Evolutionary conservation across 345 rosid species (phyloP).

Genomic region (Abelmoschus esculentus): DNA sequence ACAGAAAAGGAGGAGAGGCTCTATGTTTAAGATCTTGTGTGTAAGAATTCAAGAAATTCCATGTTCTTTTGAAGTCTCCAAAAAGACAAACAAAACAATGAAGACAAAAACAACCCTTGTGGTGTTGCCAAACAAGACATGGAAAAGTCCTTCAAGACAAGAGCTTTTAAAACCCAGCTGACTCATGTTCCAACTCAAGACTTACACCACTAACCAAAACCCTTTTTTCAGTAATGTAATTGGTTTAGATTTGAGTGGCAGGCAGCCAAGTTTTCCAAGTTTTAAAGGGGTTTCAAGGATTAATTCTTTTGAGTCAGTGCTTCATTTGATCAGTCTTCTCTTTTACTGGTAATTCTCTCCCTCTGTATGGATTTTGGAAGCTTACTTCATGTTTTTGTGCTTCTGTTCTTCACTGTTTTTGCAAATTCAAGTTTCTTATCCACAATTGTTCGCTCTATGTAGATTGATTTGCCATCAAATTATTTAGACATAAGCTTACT

Average conservation of each 20-base stretch:
- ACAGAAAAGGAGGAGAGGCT: background rate
- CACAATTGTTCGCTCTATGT: background rate
- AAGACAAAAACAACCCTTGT: slow-evolving; percentile 50
- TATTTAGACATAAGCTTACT: background rate
- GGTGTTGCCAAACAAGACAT: slow-evolving; percentile 43
- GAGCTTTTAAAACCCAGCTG: slow-evolving; percentile 25
- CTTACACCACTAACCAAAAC: slow-evolving; percentile 19
- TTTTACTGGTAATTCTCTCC: slow-evolving; percentile 29
- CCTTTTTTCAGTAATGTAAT: background rate
- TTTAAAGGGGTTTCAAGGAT: slow-evolving; percentile 17
- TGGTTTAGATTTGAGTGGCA: slow-evolving; percentile 3
- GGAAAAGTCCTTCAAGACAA: slow-evolving; percentile 27
- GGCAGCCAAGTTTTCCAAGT: slow-evolving; percentile 16
- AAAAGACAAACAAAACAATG: slow-evolving; percentile 39
- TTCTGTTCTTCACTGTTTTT: too few relatives aligned
- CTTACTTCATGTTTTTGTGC: too few relatives aligned
- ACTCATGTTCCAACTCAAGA: slow-evolving; percentile 28
- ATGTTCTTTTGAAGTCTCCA: slow-evolving; percentile 39
- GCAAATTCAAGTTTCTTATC: too few relatives aligned
- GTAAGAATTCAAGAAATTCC: slow-evolving; percentile 55
- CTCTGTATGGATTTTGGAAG: slow-evolving; percentile 12
- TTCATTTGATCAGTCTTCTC: slow-evolving; percentile 7
- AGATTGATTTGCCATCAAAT: slow-evolving; percentile 6
- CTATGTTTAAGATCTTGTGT: slow-evolving; percentile 11
- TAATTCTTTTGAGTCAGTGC: slow-evolving; percentile 16